Base-by-base conservation (phyloP, 805 yeast genomes). In the Metschnikowia amazonensis region DNA sequence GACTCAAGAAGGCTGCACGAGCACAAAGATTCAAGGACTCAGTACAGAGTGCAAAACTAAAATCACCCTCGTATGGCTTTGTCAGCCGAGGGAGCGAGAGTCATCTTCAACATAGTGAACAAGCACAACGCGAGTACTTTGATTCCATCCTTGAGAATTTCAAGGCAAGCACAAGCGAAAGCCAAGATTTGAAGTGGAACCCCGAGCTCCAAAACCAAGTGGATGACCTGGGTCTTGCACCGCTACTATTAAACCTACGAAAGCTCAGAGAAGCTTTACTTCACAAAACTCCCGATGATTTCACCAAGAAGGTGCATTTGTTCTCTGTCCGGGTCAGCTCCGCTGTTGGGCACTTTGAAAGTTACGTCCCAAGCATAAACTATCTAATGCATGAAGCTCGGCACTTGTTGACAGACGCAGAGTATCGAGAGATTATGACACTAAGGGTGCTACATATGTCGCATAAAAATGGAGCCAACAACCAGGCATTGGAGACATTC, bases 1-100 rank as follows among this genome's bases (percentile, higher is more conserved):
- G 30, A 14, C 32, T 28, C 34, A 38, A 38, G 17, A 36, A 36
- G 40, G 31, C 31, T 1, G 35, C 20, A 10, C 35, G 35, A 16
- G 35, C 34, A 16, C 27, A 28, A 20, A 9, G 34, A 9, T 39
- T 30, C 17, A 16, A 16, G 3, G 13, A 25, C 18, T 11, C 20
- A 13, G 23, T n/a, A 5, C 40, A 25, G 21, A 6, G 7, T 2
- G 28, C 21, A 4, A 20, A 28, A 6, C 18, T 18, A 11, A 10
- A 18, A 5, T 11, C 21, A 3, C 17, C 13, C 7, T 18, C 18
- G 5, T 79, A 71, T 49, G 86, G 87, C 0, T 64, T 79, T 41
- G 60, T 81, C 6, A 82, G 87, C 50, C 64, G 88, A 46, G 86
- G 87, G 1, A 82, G 76, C 36, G 81, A 76, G 45, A 58, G 57